phyloP scores from a whole-genome alignment of 2,329 filamentous ascomycete genomes.

The Alternaria consortialis region DNA sequence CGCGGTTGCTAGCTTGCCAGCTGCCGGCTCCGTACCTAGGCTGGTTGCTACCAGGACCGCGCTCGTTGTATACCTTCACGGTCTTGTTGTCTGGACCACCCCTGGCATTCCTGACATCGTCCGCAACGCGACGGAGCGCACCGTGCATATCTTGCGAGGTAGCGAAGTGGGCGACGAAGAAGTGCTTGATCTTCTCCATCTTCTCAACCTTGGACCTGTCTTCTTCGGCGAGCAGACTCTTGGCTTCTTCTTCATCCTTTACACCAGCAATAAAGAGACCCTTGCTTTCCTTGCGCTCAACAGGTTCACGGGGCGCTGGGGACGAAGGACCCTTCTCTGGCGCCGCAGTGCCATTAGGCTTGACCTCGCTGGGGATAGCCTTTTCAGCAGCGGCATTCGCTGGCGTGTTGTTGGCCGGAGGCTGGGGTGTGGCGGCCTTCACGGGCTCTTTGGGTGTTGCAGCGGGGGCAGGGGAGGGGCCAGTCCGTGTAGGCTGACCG shows the following conservation, averaged over 20 bases:
- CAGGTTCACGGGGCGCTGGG: conserved; percentile 61
- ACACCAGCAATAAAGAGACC: conserved; percentile 92
- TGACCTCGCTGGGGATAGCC: conserved; percentile 53
- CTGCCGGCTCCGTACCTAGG: conserved; percentile 61
- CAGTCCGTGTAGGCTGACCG: conserved; percentile 49
- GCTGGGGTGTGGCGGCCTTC: conserved; percentile 62
- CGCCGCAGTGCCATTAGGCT: conserved; percentile 60
- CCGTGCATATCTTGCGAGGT: conserved; percentile 80
- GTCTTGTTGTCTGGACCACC: conserved; percentile 80
- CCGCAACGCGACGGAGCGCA: conserved; percentile 76
- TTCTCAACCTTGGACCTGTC: conserved; percentile 80
- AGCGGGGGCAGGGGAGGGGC: conserved; percentile 53
- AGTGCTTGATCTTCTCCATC: conserved; percentile 75
- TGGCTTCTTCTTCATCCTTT: conserved; percentile 81
- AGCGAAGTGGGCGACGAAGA: conserved; percentile 88
- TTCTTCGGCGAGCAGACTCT: conserved; percentile 82
- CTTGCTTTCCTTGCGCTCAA: conserved; percentile 70
- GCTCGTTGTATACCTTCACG: conserved; percentile 83
- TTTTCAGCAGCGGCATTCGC: conserved; percentile 51
- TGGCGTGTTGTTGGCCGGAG: conserved; percentile 44
- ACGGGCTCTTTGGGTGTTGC: conserved; percentile 55
- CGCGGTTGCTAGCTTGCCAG: conserved; percentile 71
- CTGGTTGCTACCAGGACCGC: conserved; percentile 57
- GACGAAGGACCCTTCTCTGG: conserved; percentile 51
- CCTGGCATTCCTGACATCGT: conserved; percentile 77